A percentile compares a stretch with the other conserved stretches of the same genome.
phyloP scores from a whole-genome alignment of 305 asterid genomes.

The Plantago coronopus region DNA sequence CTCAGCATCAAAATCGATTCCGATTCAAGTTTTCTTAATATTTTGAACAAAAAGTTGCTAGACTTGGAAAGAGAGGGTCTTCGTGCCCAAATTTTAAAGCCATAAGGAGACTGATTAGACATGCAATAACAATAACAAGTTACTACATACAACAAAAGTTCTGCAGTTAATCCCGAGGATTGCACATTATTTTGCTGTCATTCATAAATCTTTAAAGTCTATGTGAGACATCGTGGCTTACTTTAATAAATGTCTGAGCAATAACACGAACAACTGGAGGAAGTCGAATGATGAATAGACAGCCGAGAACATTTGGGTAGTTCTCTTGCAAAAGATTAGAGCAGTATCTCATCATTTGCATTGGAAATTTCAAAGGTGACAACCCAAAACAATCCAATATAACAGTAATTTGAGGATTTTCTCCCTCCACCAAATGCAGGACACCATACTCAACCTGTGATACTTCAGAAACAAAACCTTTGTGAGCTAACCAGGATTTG shows the following conservation, averaged over 20 bases:
- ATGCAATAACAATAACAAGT: no score
- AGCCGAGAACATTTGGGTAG: slow-evolving; percentile 82
- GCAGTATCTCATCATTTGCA: slow-evolving; percentile 77
- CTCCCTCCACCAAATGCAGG: slow-evolving; percentile 52
- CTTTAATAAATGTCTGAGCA: slow-evolving; percentile 78
- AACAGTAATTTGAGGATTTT: slow-evolving; percentile 71
- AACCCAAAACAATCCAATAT: slow-evolving; percentile 84
- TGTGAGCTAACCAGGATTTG: slow-evolving; percentile 20
- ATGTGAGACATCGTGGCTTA: slow-evolving; percentile 26
- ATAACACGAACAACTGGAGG: slow-evolving; percentile 83
- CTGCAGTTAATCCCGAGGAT: no score
- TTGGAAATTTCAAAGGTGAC: slow-evolving; percentile 74
- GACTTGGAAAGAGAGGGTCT: no score
- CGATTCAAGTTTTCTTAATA: no score
- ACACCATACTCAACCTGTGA: slow-evolving; percentile 95
- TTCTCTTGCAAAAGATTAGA: slow-evolving; percentile 73
- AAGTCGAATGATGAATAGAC: slow-evolving; percentile 67
- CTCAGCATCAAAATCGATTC: no score
- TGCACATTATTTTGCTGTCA: neutral
- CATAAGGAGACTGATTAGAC: no score
- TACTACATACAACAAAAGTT: no score
- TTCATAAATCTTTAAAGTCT: no score
- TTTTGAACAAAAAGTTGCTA: no score
- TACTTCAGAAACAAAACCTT: slow-evolving; percentile 48
- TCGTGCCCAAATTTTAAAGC: no score